These are phyloP conservation scores for Fusarium protoensiforme DNA, from an alignment of 2,329 filamentous ascomycete species.

Conservation along the genomic window DNA sequence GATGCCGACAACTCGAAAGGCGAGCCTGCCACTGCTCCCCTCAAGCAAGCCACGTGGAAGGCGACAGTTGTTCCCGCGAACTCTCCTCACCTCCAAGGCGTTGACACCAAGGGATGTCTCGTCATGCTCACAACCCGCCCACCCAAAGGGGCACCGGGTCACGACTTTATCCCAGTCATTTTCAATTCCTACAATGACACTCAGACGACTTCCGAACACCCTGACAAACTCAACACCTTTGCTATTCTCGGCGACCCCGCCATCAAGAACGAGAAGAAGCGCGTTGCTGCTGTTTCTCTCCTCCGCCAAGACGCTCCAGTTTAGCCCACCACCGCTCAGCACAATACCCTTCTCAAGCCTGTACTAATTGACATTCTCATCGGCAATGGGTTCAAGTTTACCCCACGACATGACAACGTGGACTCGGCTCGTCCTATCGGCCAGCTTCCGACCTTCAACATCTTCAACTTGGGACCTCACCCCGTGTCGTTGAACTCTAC, in stretches of 20 bases:
- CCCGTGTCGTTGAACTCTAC: neutral
- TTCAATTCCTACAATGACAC: neutral
- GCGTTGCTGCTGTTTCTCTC: too few species aligned
- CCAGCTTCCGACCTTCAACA: neutral
- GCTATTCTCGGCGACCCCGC: neutral
- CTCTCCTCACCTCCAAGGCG: neutral
- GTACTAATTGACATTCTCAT: neutral
- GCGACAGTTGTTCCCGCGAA: neutral
- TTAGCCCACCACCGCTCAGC: neutral
- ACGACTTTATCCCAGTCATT: neutral
- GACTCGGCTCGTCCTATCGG: neutral
- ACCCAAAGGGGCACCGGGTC: neutral
- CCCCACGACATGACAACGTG: neutral
- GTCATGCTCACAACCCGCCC: neutral
- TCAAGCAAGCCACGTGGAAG: neutral
- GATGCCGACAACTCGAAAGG: neutral
- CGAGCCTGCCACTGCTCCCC: neutral
- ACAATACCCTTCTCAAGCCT: neutral
- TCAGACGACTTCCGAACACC: neutral
- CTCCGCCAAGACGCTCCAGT: too few species aligned
- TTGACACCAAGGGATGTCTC: neutral
- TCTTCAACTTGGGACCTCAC: neutral
- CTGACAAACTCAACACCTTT: neutral
- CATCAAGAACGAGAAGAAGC: neutral
- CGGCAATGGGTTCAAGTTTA: neutral